Percentiles rank a stretch among this genome's conserved stretches.
These are phyloP conservation scores for Stipa capillata DNA, from an alignment of 176 grass and related monocot genomes.

Conservation along the genomic window DNA sequence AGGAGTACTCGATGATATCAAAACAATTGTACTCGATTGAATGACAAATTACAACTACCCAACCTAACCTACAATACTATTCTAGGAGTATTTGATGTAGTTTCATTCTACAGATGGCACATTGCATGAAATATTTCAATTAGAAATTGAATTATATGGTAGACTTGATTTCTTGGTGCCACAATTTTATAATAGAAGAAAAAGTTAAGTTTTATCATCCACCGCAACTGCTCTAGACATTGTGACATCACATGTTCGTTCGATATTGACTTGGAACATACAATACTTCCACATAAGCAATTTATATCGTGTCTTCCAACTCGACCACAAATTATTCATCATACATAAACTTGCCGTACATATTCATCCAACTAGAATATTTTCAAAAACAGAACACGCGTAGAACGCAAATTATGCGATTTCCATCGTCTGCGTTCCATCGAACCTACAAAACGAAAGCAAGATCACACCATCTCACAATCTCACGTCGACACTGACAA, in stretches of 20 bases:
- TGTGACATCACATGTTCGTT: background rate
- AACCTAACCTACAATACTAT: no score
- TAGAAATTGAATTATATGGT: background rate
- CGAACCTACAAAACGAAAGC: background rate
- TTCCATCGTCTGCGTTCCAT: background rate
- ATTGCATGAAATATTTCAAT: background rate
- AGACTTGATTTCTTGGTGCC: no score
- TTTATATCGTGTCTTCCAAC: background rate
- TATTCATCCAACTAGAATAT: background rate
- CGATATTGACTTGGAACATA: background rate
- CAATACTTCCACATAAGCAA: background rate
- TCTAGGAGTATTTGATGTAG: no score
- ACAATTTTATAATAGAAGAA: background rate
- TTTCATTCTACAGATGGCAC: background rate
- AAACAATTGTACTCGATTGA: no score
- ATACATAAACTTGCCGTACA: background rate
- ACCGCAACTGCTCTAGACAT: background rate
- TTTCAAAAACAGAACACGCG: no score
- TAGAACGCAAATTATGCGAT: background rate
- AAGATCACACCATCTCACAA: background rate
- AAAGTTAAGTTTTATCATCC: background rate
- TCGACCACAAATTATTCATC: background rate
- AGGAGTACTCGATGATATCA: no score
- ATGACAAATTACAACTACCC: no score
- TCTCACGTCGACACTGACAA: background rate